A percentile compares a stretch with the other conserved stretches of the same genome.
These are phyloP conservation scores for Ogataea pini DNA, from an alignment of 805 yeast species.

Conservation along the genomic window DNA sequence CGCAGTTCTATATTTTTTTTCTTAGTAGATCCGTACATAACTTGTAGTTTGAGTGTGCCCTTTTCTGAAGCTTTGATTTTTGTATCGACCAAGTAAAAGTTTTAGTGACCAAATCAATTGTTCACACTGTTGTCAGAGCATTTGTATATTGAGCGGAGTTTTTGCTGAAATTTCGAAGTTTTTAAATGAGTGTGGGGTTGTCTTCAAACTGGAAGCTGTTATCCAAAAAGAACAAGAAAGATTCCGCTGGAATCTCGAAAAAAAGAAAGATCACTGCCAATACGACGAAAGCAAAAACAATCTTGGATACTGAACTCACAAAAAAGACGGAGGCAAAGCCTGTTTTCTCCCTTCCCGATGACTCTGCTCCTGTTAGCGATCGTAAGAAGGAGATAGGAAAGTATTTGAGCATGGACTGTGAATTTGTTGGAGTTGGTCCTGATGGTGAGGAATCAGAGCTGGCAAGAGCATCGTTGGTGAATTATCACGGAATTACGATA, in stretches of 20 bases:
- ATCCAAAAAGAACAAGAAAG: conserved; percentile 12
- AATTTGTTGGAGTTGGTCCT: conserved; percentile 87
- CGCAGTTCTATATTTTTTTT: too few species aligned
- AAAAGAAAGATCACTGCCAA: not conserved
- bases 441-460: conserved; percentile 69
- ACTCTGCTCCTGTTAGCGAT: conserved; percentile 7
- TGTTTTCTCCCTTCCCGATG: conserved; percentile 6
- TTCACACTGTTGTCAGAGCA: too few species aligned
- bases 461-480: conserved; percentile 87
- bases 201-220: conserved; percentile 29
- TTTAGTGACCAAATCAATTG: too few species aligned
- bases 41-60: too few species aligned
- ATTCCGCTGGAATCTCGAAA: not conserved
- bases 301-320: not conserved
- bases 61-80: too few species aligned
- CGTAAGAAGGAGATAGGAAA: conserved; percentile 57
- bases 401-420: conserved; percentile 86
- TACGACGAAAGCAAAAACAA: not conserved
- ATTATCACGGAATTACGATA: conserved; percentile 71
- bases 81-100: too few species aligned
- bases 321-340: not conserved
- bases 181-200: conserved; percentile 11
- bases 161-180: not conserved
- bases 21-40: too few species aligned
- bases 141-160: too few species aligned